Evolutionary conservation across 2,329 filamentous ascomycete species (phyloP), one percentile per base, ranked within the genome.

Genomic region (Diaporthe vaccinii): DNA sequence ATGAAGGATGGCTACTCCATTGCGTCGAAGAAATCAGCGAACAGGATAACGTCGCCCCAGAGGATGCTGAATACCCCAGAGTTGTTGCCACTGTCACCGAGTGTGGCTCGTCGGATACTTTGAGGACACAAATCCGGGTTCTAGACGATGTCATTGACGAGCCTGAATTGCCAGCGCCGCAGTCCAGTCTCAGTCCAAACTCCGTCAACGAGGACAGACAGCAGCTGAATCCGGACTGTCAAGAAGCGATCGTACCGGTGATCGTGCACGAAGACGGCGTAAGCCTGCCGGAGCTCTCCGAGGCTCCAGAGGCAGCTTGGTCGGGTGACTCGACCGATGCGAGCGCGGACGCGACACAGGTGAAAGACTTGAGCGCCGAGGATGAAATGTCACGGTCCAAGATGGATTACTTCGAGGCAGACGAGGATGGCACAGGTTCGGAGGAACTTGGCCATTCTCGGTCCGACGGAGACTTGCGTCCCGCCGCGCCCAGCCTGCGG

Each of bases 1-100:
- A 39, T 8, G 65, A 71, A 51, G 74, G 74, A 14, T 75, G 74
- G 74, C 34, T 75, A 9, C 22, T 73, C 2, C 55, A 75, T 36
- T 75, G 34, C 14, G 61, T 61, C 3, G 61, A 75, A 44, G 28
- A 34, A 2, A 36, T 34, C 22, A 25, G 55, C 10, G 59, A 61
- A n/a, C 4, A 22, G 9, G 61, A 74, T 2, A 17, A 36, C 14
- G 7, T 44, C 20, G 49, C n/a, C 61, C 25, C 46, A 55, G 67
- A 44, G 39, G 39, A 34, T 8, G 12, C 36, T 7, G 67, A n/a
- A 31, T 61, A 55, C 7, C 9, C 25, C 25, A n/a, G 34, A 15
- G 25, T 28, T 3, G 10, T 39, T 22, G 25, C 22, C 25, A 31
- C 31, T 20, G 49, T 65, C 17, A 44, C 59, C 7, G 20, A 41